Percentiles rank a stretch among this genome's conserved stretches.
Conservation (phyloP, 345 rosid genomes). For the Populus davidiana region DNA sequence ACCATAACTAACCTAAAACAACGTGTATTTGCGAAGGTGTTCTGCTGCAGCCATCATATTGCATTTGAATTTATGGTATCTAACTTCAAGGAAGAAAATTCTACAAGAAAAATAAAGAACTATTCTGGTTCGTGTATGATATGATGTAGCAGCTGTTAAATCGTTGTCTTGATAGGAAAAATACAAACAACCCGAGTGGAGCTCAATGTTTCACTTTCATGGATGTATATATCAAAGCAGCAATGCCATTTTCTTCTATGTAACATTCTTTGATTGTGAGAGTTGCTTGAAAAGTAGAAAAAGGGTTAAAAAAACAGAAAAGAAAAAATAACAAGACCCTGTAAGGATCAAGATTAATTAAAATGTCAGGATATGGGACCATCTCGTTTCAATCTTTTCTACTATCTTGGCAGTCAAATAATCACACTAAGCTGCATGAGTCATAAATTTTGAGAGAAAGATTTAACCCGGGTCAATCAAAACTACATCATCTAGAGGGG, state of each 20-base stretch:
- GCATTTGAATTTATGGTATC: conserved; percentile 14
- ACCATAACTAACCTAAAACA: conserved; percentile 17
- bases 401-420: neutral
- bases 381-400: neutral
- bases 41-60: conserved; percentile 32
- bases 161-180: conserved; percentile 18
- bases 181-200: conserved; percentile 7
- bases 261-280: conserved; percentile 19
- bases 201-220: conserved; percentile 29
- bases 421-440: neutral
- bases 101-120: neutral
- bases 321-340: neutral
- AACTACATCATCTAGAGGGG: too few species aligned
- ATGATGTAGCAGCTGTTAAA: conserved; percentile 27
- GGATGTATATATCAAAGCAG: conserved; percentile 15
- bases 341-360: neutral
- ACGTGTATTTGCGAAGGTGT: conserved; percentile 18
- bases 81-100: neutral
- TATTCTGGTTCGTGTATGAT: neutral
- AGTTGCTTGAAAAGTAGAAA: neutral
- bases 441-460: too few species aligned
- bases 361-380: neutral
- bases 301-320: neutral
- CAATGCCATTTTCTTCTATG: conserved; percentile 37
- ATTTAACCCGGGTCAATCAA: too few species aligned